Evolutionary conservation across 805 yeast genomes (phyloP).

Genomic region (Wickerhamiella bombiphila): DNA sequence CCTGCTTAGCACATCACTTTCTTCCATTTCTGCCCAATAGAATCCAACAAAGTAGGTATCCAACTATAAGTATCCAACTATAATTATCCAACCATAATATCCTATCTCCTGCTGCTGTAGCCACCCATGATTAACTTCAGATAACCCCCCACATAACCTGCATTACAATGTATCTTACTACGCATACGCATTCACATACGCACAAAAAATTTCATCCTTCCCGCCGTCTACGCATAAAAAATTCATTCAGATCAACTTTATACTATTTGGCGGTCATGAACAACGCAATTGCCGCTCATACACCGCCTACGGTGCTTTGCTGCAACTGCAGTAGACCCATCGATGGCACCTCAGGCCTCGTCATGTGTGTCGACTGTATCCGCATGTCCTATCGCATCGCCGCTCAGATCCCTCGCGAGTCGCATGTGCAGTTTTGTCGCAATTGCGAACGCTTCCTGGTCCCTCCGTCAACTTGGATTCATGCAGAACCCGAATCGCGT

Average conservation of each 20-base stretch:
- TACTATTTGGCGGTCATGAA: too few species aligned
- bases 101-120: too few species aligned
- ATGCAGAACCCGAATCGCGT: constrained; percentile 81
- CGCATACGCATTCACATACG: not conserved
- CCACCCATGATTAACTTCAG: too few species aligned
- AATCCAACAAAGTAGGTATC: too few species aligned
- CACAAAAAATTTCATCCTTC: too few species aligned
- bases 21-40: too few species aligned
- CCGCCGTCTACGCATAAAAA: too few species aligned
- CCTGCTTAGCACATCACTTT: too few species aligned
- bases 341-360: constrained; percentile 84
- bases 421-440: constrained; percentile 74
- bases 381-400: constrained; percentile 87
- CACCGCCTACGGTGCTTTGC: constrained; percentile 75
- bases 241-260: too few species aligned
- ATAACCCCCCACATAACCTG: too few species aligned
- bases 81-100: too few species aligned
- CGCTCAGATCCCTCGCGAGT: constrained; percentile 86
- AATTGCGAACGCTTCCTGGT: constrained; percentile 92
- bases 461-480: constrained; percentile 90
- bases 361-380: constrained; percentile 96
- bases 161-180: not conserved
- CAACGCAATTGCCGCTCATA: constrained; percentile 10
- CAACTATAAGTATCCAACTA: too few species aligned
- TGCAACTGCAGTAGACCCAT: constrained; percentile 98